These are phyloP conservation scores for Carex pumila DNA, from an alignment of 176 grass and related monocot species.

Conservation along the genomic window DNA sequence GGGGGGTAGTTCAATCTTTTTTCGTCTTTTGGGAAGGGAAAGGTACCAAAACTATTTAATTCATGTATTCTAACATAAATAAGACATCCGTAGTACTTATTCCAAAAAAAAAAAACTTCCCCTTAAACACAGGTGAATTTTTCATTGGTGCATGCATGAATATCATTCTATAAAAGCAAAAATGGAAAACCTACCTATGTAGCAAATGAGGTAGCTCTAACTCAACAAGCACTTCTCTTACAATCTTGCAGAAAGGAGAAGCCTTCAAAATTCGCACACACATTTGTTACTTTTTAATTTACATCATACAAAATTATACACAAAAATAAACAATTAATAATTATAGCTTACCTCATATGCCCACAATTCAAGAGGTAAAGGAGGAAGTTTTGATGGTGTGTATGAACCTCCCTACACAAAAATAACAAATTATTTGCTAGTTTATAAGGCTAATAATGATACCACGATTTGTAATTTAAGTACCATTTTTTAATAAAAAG, in stretches of 20 bases:
- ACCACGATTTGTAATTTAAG: constrained; percentile 6
- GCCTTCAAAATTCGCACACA: constrained; percentile 29
- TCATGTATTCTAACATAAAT: not conserved
- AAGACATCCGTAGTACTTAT: not conserved
- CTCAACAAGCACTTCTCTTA: constrained; percentile 76
- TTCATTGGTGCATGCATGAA: not conserved
- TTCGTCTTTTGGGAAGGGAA: not conserved
- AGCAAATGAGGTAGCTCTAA: constrained; percentile 84
- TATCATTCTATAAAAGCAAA: not conserved
- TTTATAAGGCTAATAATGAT: constrained; percentile 10
- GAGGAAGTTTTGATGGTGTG: constrained; percentile 57
- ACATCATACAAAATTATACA: not conserved
- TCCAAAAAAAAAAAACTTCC: no score
- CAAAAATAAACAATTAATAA: not conserved
- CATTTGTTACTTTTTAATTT: constrained; percentile 7
- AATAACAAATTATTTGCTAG: not conserved
- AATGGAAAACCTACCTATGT: constrained; percentile 42
- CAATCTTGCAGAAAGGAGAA: constrained; percentile 94
- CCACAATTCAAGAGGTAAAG: constrained; percentile 78
- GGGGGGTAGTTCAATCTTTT: not conserved
- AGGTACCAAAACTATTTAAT: not conserved
- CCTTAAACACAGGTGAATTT: not conserved
- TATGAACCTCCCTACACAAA: constrained; percentile 64
- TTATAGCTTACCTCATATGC: constrained; percentile 64
- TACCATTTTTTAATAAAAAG: not conserved